Percentiles rank a stretch among this genome's conserved stretches.
phyloP scores from a whole-genome alignment of 257 asterid genomes.

The Solanum clarkiae region DNA sequence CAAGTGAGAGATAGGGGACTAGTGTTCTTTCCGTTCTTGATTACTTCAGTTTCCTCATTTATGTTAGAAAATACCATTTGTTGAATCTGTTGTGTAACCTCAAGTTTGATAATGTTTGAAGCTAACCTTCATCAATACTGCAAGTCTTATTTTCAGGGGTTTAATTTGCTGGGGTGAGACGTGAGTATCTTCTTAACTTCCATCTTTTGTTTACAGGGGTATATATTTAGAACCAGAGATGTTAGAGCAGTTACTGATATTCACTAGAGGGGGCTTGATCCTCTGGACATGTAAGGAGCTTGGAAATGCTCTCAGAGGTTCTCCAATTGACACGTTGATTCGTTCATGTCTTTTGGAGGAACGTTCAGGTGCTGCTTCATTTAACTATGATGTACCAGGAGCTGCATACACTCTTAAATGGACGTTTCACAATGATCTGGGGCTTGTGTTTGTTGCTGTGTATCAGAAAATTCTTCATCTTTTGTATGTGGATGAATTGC shows the following conservation, averaged over 20 bases:
- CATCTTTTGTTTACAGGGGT: background rate
- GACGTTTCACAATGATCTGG: slow-evolving; percentile 92
- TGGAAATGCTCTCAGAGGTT: slow-evolving; percentile 91
- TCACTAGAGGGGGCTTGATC: slow-evolving; percentile 93
- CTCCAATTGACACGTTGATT: slow-evolving; percentile 81
- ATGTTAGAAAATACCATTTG: background rate
- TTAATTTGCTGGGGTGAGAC: background rate
- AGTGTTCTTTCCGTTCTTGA: background rate
- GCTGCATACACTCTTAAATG: slow-evolving; percentile 91
- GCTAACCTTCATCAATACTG: background rate
- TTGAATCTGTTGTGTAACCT: background rate
- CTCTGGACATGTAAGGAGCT: slow-evolving; percentile 96
- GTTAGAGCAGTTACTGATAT: slow-evolving; percentile 88
- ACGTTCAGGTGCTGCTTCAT: slow-evolving; percentile 83
- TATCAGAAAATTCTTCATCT: slow-evolving; percentile 91
- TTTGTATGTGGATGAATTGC: slow-evolving; percentile 84
- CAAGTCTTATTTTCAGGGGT: background rate
- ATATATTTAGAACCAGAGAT: slow-evolving; percentile 20
- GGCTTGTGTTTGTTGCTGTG: slow-evolving; percentile 93
- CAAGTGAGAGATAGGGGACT: background rate
- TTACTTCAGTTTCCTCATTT: background rate
- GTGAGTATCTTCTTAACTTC: background rate
- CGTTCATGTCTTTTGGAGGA: slow-evolving; percentile 98
- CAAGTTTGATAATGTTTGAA: background rate
- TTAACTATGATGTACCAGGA: slow-evolving; percentile 78